Conservation (phyloP, 2,329 filamentous ascomycete genomes). For the Gnomoniopsis smithogilvyi region DNA sequence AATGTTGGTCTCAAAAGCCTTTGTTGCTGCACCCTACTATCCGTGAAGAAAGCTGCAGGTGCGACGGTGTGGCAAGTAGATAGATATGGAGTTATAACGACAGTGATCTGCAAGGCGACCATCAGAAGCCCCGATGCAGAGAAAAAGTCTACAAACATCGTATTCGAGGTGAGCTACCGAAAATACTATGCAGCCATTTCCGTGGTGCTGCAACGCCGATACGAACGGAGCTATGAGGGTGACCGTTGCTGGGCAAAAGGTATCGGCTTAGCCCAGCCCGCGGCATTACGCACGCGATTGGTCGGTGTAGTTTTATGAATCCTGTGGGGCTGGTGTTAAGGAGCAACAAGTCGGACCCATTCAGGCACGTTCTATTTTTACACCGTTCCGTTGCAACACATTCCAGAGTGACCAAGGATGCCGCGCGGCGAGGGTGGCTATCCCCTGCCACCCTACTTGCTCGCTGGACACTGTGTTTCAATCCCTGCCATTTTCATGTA, state of each 20-base stretch:
- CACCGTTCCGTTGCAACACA: not conserved
- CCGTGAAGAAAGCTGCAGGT: not conserved
- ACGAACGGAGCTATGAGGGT: constrained; percentile 5
- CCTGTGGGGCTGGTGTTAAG: constrained; percentile 10
- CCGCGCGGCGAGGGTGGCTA: constrained; percentile 1
- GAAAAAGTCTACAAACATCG: not conserved
- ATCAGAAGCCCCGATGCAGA: not conserved
- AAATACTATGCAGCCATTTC: not conserved
- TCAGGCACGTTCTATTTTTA: constrained; percentile 10
- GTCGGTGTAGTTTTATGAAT: not conserved
- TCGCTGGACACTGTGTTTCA: constrained; percentile 14
- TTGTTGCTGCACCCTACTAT: too few species aligned
- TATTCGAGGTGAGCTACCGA: constrained; percentile 1
- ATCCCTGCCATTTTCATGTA: not conserved
- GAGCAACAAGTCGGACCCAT: constrained; percentile 1
- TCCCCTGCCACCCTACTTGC: not conserved
- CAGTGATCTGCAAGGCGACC: not conserved
- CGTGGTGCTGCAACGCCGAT: constrained; percentile 6
- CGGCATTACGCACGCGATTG: not conserved
- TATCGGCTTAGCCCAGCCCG: constrained; percentile 11
- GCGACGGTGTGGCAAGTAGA: not conserved
- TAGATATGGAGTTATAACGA: not conserved
- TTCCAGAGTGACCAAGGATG: constrained; percentile 3
- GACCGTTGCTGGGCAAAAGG: not conserved
- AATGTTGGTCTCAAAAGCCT: too few species aligned